phyloP scores from a whole-genome alignment of 495 filamentous ascomycete species.

The Poronia punctata region DNA sequence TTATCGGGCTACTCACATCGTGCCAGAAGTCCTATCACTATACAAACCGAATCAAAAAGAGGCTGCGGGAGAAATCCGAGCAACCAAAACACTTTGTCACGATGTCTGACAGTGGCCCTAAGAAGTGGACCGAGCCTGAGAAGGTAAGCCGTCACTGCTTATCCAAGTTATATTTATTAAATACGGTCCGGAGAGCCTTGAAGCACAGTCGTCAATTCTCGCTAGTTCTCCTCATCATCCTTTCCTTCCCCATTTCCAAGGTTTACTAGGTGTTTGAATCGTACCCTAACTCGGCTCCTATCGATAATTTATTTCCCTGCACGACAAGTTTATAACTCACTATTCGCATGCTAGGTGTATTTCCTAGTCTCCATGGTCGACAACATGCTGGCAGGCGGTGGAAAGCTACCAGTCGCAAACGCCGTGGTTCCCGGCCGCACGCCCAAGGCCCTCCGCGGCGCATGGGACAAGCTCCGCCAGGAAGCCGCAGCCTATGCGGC shows the following conservation, averaged over 20 bases:
- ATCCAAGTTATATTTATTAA: neutral
- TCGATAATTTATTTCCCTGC: too few relatives aligned
- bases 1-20: too few relatives aligned
- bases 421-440: slow-evolving; percentile 22
- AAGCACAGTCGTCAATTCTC: too few relatives aligned
- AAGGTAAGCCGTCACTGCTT: slow-evolving; percentile 33
- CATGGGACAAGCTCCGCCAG: slow-evolving; percentile 11
- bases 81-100: neutral
- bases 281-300: too few relatives aligned
- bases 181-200: neutral
- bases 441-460: slow-evolving; percentile 11
- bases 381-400: slow-evolving; percentile 5
- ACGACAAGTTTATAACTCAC: too few relatives aligned
- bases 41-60: too few relatives aligned
- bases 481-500: slow-evolving; percentile 7
- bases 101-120: neutral
- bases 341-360: too few relatives aligned
- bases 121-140: slow-evolving; percentile 29
- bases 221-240: too few relatives aligned
- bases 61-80: neutral
- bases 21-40: too few relatives aligned
- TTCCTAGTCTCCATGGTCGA: slow-evolving; percentile 26
- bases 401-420: slow-evolving; percentile 3
- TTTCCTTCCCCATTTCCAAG: too few relatives aligned
- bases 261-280: too few relatives aligned